Evolutionary conservation across 148 eudicot genomes (phyloP), one percentile per base, ranked within the genome.

Genomic region (Rhododendron ovatum): DNA sequence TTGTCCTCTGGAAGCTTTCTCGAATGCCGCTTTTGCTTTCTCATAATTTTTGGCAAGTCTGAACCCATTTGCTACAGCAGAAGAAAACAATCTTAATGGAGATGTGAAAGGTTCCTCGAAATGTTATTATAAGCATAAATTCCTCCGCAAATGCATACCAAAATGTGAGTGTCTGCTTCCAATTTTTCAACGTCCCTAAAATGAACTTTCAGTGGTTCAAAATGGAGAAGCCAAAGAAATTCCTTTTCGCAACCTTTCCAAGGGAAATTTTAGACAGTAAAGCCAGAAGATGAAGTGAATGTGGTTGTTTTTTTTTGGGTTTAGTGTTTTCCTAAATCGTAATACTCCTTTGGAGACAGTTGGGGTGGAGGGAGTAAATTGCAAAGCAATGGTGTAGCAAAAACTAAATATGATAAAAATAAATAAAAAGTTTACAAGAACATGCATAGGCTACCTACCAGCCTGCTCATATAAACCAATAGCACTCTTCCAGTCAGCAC

Each of bases 1-100:
- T 86, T 95, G 98, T 87, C 98, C 98, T 85, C 93, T 91, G 14
- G 98, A 95, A 88, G 98, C 98, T 89, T 94, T 95, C 85, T 95
- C 98, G 83, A 94, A 95, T 18, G 96, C 96, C 41, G 85, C 84
- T 90, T 95, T 94, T 80, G 98, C 96, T 89, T 94, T 91, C 88
- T 93, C 98, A 53, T 90, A 89, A 22, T 92, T 92, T 87, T 90
- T 94, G 79, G 98, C 90, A 85, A 91, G 84, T 86, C 98, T 91
- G 86, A 89, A 95, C n/a, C 89, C 94, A 86, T 81, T 86, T 6
- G 91, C 95, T 93, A 82, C 89, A 83, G 81, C 5, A 81, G n/a
- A 86, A 79, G 45, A 87, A 81, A 84, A 76, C 57, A 74, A 67
- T 77, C 39, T 33, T 75, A 59, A 71, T 78, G 43, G 67, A 35